phyloP scores from a whole-genome alignment of 805 yeast species.

The Clavispora santaluciae region DNA sequence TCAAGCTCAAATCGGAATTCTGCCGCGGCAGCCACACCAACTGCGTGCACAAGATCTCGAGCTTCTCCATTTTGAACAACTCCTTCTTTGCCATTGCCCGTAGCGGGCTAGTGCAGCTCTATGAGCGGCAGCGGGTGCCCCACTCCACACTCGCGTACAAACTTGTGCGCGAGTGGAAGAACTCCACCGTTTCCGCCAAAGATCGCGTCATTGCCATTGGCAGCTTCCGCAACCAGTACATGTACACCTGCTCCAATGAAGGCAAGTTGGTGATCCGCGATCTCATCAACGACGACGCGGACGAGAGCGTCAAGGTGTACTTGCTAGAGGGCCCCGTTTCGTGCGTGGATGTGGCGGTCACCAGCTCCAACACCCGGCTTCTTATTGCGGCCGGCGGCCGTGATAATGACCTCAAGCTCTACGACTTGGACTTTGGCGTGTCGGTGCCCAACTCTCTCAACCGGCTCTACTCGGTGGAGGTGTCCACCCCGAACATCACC shows the following conservation, averaged over 20 bases:
- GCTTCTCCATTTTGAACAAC: slow-evolving; percentile 17
- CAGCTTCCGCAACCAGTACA: slow-evolving; percentile 21
- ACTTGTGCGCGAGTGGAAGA: slow-evolving; percentile 32
- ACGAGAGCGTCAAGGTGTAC: slow-evolving; percentile 23
- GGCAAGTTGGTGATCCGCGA: slow-evolving; percentile 34
- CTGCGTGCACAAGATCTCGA: slow-evolving; percentile 19
- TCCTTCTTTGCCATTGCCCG: slow-evolving; percentile 22
- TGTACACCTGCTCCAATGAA: slow-evolving; percentile 29
- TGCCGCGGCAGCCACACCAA: slow-evolving; percentile 11
- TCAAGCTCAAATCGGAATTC: slow-evolving; percentile 15
- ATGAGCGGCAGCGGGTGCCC: slow-evolving; percentile 12
- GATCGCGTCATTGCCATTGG: slow-evolving; percentile 26
- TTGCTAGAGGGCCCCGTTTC: slow-evolving; percentile 23
- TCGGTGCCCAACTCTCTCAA: neutral
- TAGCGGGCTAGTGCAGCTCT: slow-evolving; percentile 27
- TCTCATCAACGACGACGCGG: slow-evolving; percentile 32
- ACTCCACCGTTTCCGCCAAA: slow-evolving; percentile 10
- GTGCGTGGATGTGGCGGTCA: slow-evolving; percentile 15
- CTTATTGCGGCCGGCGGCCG: slow-evolving; percentile 23
- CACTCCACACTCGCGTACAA: slow-evolving; percentile 7
- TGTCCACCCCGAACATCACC: neutral
- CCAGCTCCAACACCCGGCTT: slow-evolving; percentile 9
- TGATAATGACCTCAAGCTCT: slow-evolving; percentile 23
- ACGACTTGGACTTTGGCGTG: slow-evolving; percentile 16
- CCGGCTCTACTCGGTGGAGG: slow-evolving; percentile 2